These are phyloP conservation scores for Potentilla sterilis DNA, from an alignment of 306 rosid genomes.

Conservation along the genomic window DNA sequence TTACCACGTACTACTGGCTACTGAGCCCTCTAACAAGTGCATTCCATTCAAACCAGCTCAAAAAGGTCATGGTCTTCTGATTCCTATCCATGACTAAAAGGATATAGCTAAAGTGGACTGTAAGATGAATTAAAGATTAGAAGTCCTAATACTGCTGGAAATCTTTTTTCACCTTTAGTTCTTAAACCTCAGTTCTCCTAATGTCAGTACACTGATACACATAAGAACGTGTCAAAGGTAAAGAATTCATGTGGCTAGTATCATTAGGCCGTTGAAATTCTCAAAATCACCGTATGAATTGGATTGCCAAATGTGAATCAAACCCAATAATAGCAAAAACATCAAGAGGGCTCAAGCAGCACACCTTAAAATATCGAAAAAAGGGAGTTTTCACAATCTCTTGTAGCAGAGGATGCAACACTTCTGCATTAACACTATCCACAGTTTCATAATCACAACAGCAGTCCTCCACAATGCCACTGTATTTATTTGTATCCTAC, in stretches of 20 bases:
- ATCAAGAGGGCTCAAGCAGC: neutral
- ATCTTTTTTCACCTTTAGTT: too few species aligned
- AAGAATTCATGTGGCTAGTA: too few species aligned
- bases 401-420: conserved; percentile 47
- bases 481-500: conserved; percentile 50
- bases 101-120: too few species aligned
- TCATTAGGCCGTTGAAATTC: too few species aligned
- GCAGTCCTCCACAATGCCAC: conserved; percentile 69
- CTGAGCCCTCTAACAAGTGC: neutral
- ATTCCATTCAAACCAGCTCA: neutral
- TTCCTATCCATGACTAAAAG: too few species aligned
- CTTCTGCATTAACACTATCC: conserved; percentile 47
- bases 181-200: too few species aligned
- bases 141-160: too few species aligned
- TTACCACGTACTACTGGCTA: neutral
- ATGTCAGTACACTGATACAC: too few species aligned
- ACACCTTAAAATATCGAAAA: conserved; percentile 68
- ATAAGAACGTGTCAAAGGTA: too few species aligned
- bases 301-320: neutral
- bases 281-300: too few species aligned
- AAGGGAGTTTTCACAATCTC: conserved; percentile 61
- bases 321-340: neutral
- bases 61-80: too few species aligned
- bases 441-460: conserved; percentile 71
- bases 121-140: too few species aligned